phyloP scores from a whole-genome alignment of 2,329 filamentous ascomycete species.

The Botrytis hyacinthi region DNA sequence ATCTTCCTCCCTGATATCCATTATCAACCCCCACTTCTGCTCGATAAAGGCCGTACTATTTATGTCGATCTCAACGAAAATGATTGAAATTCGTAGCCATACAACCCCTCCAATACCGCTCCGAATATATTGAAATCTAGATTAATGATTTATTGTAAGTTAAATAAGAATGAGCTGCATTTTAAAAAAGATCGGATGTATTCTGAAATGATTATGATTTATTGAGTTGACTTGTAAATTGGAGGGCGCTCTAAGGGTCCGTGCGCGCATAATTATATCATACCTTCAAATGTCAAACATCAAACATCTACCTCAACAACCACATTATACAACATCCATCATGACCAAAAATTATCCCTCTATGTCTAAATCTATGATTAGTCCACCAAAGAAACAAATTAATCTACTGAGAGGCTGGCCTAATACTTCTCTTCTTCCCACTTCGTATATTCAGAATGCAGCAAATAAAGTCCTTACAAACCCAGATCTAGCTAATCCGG shows the following conservation, averaged over 20 bases:
- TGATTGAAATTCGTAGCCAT: too few relatives aligned
- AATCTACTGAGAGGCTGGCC: conserved; percentile 72
- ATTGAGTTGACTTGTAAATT: not conserved
- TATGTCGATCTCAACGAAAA: too few relatives aligned
- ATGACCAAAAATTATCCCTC: conserved; percentile 13
- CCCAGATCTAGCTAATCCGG: conserved; percentile 52
- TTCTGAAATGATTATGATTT: not conserved
- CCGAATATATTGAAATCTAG: too few relatives aligned
- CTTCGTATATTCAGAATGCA: conserved; percentile 36
- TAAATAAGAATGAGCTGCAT: too few relatives aligned
- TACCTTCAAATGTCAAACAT: not conserved
- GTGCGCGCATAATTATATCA: not conserved
- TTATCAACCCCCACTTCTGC: not conserved
- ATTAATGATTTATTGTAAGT: too few relatives aligned
- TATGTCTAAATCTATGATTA: not conserved
- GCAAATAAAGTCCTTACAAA: conserved; percentile 57
- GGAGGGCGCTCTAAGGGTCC: not conserved
- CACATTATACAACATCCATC: not conserved
- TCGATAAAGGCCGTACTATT: not conserved
- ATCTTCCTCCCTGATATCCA: not conserved
- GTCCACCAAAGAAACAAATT: conserved; percentile 43
- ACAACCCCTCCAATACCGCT: too few relatives aligned
- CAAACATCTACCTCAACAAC: not conserved
- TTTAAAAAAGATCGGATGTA: too few relatives aligned
- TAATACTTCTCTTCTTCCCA: conserved; percentile 42